Percentiles rank a stretch among this genome's conserved stretches.
Conservation (phyloP, 2,329 filamentous ascomycete species). For the Epichloe gansuensis region DNA sequence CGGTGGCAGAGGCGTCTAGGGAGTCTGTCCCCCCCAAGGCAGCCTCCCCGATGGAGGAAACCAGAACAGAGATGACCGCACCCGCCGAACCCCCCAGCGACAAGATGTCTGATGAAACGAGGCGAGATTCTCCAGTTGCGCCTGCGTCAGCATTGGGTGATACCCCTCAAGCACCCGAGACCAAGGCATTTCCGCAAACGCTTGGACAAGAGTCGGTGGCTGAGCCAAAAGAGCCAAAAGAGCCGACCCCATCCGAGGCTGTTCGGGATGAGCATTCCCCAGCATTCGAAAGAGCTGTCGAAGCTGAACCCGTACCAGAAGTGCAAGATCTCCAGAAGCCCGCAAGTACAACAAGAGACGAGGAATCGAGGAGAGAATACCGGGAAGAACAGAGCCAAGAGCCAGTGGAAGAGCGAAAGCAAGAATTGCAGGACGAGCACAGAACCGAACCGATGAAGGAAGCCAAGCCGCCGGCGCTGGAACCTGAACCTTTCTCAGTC, state of each 20-base stretch:
- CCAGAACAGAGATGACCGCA: neutral
- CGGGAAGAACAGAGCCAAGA: conserved; percentile 3
- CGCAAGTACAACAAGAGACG: neutral
- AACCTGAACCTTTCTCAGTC: neutral
- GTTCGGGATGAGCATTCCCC: neutral
- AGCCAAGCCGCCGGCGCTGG: neutral
- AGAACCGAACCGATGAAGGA: conserved; percentile 2
- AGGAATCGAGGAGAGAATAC: neutral
- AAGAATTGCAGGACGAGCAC: conserved; percentile 7
- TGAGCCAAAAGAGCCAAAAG: neutral
- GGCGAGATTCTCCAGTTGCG: neutral
- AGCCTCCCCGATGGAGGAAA: conserved; percentile 9
- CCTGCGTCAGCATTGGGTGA: neutral
- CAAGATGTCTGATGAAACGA: neutral
- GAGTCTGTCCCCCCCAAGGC: conserved; percentile 7
- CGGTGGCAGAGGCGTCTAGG: neutral
- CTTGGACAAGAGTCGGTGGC: neutral
- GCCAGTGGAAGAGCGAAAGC: conserved; percentile 5
- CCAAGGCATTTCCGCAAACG: neutral
- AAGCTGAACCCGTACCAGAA: neutral
- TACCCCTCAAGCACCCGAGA: neutral
- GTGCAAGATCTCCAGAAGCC: conserved; percentile 21
- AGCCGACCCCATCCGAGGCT: neutral
- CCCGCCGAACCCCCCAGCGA: neutral
- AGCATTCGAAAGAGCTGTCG: neutral